Base-by-base conservation (phyloP, 805 yeast genomes). In the Starmerella cellae region DNA sequence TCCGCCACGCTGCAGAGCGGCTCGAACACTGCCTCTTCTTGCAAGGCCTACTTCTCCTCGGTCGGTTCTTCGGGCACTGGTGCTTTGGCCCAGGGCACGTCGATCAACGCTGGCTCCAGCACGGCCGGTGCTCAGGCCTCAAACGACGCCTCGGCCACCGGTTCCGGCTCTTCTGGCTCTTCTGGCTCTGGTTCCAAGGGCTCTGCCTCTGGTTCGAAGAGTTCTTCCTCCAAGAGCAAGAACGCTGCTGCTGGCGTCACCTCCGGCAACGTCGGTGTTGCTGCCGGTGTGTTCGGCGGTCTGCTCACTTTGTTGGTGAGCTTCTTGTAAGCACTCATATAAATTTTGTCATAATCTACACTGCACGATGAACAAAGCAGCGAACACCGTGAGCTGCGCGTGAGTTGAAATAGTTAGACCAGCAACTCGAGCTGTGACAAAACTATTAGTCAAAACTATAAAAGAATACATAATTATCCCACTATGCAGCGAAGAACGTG, bases 61-160 rank as follows among this genome's bases (percentile, higher is more conserved):
- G 85, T 87, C 52, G 93, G 93, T 59, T 48, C 70, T 46, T 69
- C 71, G 39, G 94, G 93, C 60, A 58, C 75, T 44, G 83, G 84
- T 43, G 57, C 59, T 22, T 47, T 67, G 37, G 54, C 55, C 40
- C 42, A 62, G 28, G 61, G 58, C 37, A 37, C 51, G 59, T 59
- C 46, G 23, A 38, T 46, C 30, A 39, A 44, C 39, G 20, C 45
- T n/a, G 54, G 45, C 20, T 44, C 48, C 40, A 27, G 24, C 38
- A 21, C 41, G 13, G 38, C 42, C 21, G 44, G 35, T n/a, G 44
- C 41, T 26, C 27, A 36, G 8, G 36, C 46, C 24, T 21, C 26
- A 9, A 28, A 28, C 20, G 34, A 21, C 28, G 26, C 43, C 16
- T 13, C 38, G 11, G 40, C 37, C 20, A 36, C 45, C 40, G 29